These are phyloP conservation scores for Lindgomyces ingoldianus DNA, from an alignment of 495 filamentous ascomycete species.

Conservation along the genomic window DNA sequence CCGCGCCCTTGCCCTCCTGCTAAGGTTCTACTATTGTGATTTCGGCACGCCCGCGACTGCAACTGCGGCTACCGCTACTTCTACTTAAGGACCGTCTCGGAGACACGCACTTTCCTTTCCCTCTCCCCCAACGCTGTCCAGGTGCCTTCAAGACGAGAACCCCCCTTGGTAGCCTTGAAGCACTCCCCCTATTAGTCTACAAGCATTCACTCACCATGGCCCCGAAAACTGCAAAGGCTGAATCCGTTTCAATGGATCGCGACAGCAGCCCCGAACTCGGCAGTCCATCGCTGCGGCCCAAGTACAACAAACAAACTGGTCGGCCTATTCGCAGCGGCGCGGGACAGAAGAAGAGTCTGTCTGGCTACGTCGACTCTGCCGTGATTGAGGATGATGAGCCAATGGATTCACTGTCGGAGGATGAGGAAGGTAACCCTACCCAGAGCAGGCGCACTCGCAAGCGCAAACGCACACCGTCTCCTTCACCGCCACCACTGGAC, in stretches of 20 bases:
- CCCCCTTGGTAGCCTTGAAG: background rate
- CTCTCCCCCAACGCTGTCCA: background rate
- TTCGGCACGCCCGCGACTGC: background rate
- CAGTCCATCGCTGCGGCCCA: conserved; percentile 5
- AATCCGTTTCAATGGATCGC: background rate
- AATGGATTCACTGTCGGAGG: conserved; percentile 26
- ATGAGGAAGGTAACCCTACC: conserved; percentile 28
- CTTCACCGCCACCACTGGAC: conserved; percentile 31
- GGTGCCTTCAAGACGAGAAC: no score
- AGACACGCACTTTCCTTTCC: background rate
- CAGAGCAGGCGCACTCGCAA: conserved; percentile 15
- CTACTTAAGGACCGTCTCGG: background rate
- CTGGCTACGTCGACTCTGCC: conserved; percentile 27
- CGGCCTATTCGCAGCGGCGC: conserved; percentile 31
- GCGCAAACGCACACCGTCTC: conserved; percentile 32
- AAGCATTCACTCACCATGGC: conserved; percentile 16
- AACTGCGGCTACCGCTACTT: background rate
- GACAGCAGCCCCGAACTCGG: conserved; percentile 30
- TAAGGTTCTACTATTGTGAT: no score
- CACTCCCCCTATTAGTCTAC: no score
- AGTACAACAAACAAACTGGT: conserved; percentile 33
- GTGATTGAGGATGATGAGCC: conserved; percentile 34
- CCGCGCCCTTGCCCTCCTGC: no score
- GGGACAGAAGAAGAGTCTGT: conserved; percentile 16
- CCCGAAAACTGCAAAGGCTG: background rate